Evolutionary conservation across 306 rosid species (phyloP).

Genomic region (Vigna reflexopilosa): DNA sequence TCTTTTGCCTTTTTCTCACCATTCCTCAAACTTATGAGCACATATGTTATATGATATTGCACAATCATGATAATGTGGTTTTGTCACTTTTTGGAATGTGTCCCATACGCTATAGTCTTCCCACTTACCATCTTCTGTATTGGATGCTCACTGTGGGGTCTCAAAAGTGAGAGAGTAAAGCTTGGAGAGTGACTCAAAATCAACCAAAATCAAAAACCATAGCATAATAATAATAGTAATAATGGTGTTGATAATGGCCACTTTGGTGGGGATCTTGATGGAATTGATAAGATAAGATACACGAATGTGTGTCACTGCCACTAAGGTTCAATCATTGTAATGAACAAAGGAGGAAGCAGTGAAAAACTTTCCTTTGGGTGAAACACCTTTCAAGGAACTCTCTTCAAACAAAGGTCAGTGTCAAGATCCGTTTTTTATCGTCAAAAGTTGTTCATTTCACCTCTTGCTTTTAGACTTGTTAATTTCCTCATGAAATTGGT

Average conservation of each 20-base stretch:
- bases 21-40: background rate
- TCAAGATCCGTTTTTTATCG: constrained; percentile 18
- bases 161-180: background rate
- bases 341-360: background rate
- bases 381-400: constrained; percentile 30
- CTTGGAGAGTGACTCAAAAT: background rate
- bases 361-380: constrained; percentile 37
- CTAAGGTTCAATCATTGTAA: constrained; percentile 11
- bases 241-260: constrained; percentile 13
- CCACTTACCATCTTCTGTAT: constrained; percentile 19
- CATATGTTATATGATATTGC: constrained; percentile 17
- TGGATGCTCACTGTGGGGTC: constrained; percentile 30
- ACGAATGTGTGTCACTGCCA: constrained; percentile 43
- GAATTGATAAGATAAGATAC: constrained; percentile 42
- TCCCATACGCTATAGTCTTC: constrained; percentile 25
- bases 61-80: constrained; percentile 34
- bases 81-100: constrained; percentile 45
- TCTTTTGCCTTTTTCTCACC: background rate
- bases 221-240: background rate
- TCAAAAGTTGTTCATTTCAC: constrained; percentile 4
- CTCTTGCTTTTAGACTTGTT: constrained; percentile 18
- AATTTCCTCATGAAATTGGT: constrained; percentile 20
- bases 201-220: constrained; percentile 4
- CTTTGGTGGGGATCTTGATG: constrained; percentile 43
- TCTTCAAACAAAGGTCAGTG: constrained; percentile 39